Evolutionary conservation across 2,329 filamentous ascomycete species (phyloP).

Genomic region (Ilyonectria destructans): DNA sequence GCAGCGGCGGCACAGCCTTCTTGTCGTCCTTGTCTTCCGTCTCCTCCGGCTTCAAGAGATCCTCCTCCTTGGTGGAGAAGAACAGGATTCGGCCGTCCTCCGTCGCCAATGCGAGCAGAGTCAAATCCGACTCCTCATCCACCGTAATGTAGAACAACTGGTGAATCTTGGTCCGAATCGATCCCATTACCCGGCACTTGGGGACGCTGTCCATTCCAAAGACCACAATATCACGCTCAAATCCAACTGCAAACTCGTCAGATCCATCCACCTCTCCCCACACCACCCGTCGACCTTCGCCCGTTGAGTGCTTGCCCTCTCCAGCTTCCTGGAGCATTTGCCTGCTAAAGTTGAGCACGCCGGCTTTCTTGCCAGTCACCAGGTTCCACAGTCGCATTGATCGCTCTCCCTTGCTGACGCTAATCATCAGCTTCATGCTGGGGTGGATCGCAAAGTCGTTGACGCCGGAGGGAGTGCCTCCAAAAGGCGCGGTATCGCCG

Average conservation of each 20-base stretch:
- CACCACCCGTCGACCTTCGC: conserved; percentile 86
- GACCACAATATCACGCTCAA: conserved; percentile 87
- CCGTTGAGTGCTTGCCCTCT: conserved; percentile 82
- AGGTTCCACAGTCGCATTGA: conserved; percentile 97
- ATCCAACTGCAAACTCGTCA: conserved; percentile 90
- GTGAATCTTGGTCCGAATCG: conserved; percentile 85
- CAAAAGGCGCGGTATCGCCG: conserved; percentile 89
- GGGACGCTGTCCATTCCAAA: conserved; percentile 92
- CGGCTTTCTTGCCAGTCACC: conserved; percentile 95
- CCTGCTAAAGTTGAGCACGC: conserved; percentile 87
- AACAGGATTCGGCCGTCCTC: conserved; percentile 92
- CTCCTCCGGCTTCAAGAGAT: conserved; percentile 60
- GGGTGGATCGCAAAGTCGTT: conserved; percentile 97
- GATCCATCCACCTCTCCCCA: conserved; percentile 82
- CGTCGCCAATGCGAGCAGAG: conserved; percentile 83
- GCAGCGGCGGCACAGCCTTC: conserved; percentile 56
- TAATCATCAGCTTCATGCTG: conserved; percentile 97
- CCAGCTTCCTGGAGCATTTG: conserved; percentile 82
- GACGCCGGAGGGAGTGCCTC: conserved; percentile 87
- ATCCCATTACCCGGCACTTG: conserved; percentile 80
- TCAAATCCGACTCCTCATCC: conserved; percentile 58
- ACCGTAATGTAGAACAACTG: conserved; percentile 81
- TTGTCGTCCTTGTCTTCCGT: conserved; percentile 40
- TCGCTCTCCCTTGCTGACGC: conserved; percentile 89
- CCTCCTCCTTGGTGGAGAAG: conserved; percentile 77